A percentile compares a stretch with the other conserved stretches of the same genome.
Evolutionary conservation across 306 rosid species (phyloP).

Genomic region (Rosa chinensis): DNA sequence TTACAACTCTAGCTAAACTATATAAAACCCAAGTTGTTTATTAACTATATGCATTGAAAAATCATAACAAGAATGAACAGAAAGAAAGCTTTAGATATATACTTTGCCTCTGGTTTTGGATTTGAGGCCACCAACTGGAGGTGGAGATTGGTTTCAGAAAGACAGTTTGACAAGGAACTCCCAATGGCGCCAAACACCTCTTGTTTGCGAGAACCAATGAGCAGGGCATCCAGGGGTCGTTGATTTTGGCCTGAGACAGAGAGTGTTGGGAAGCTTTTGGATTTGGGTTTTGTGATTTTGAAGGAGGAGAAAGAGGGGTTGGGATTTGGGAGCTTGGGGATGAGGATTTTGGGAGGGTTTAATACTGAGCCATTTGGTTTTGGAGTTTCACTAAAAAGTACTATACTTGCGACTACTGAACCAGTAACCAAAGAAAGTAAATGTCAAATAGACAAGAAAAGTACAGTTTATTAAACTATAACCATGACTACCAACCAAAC

Average conservation of each 20-base stretch:
- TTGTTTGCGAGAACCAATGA: conserved; percentile 44
- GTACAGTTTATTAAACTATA: too few species aligned
- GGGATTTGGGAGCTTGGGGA: conserved; percentile 18
- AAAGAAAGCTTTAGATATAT: not conserved
- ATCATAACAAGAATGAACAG: not conserved
- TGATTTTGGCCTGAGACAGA: conserved; percentile 40
- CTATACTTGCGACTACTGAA: not conserved
- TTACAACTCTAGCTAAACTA: not conserved
- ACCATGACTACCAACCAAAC: too few species aligned
- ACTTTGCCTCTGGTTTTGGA: conserved; percentile 94
- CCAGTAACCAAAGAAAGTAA: too few species aligned
- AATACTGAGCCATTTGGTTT: conserved; percentile 16
- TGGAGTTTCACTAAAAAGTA: not conserved
- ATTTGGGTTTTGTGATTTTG: conserved; percentile 22
- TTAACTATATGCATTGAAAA: not conserved
- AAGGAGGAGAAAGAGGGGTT: conserved; percentile 11
- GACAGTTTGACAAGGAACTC: conserved; percentile 48
- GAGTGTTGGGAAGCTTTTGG: conserved; percentile 28
- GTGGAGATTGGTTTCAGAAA: conserved; percentile 79
- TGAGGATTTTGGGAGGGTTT: conserved; percentile 66
- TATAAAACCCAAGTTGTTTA: not conserved
- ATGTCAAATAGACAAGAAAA: too few species aligned
- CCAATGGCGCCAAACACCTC: conserved; percentile 44
- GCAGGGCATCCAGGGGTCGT: conserved; percentile 45
- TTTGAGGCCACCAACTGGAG: conserved; percentile 67